Evolutionary conservation across 805 yeast genomes (phyloP), one percentile per base, ranked within the genome.

Genomic region (Metschnikowia picachoensis): DNA sequence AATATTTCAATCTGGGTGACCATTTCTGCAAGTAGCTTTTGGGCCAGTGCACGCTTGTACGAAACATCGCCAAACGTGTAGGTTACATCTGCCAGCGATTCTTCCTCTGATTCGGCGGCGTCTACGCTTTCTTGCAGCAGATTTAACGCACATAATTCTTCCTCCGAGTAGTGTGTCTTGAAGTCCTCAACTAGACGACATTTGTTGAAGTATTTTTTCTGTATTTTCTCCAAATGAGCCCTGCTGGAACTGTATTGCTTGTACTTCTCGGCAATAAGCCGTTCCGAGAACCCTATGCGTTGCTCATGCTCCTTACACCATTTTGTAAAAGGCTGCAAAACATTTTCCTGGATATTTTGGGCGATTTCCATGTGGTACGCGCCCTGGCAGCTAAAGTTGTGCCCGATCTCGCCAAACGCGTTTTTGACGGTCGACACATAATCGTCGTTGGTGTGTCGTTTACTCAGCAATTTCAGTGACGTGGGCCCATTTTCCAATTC

Each of bases 231-330:
- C 43, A 83, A 79, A 31, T 65, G 62, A 12, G 62, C 60, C 51
- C 72, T 66, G 34, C 69, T 74, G 43, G 66, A 71, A 39, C 78
- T 78, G 61, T 79, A 85, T 39, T 65, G 70, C 53, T 75, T 76
- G 37, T 79, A 72, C 52, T 79, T 80, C 16, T 67, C 72, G 41
- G 67, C 64, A 35, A 87, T 65, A 5, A 74, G 70, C 46, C 74
- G 70, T 44, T 82, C 83, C 14, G 87, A 79, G 56, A 76, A 79
- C 34, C 77, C 80, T 2, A 88, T 75, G 39, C 95, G 68, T 53
- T 78, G 78, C 43, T 76, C 76, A 64, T 88, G 95, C 43, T 84
- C 90, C 14, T 68, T 70, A 35, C 90, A 76, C 95, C 95, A 89
- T 55, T 77, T 76, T 10, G 78, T 63, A 57, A 88, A 88, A 1